These are phyloP conservation scores for Clarireedia homoeocarpa DNA, from an alignment of 2,329 filamentous ascomycete species.

Conservation along the genomic window DNA sequence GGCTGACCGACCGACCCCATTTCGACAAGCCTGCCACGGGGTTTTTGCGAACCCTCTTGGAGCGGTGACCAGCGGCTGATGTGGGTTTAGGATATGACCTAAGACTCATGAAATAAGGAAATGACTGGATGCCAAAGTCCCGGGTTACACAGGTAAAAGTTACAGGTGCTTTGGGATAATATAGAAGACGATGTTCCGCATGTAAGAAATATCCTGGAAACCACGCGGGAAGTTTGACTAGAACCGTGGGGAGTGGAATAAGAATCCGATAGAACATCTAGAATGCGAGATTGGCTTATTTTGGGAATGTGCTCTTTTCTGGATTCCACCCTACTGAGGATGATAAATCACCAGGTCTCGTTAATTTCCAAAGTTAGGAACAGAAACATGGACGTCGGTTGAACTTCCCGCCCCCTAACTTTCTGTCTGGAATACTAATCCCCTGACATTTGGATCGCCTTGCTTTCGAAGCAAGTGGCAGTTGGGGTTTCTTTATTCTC, in stretches of 20 bases:
- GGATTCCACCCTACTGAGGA: too few relatives aligned
- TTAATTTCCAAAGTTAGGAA: too few relatives aligned
- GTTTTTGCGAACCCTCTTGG: not conserved
- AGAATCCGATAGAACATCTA: not conserved
- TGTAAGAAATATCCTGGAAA: slow-evolving; percentile 5
- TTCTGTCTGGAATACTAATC: not conserved
- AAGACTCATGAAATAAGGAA: not conserved
- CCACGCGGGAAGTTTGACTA: slow-evolving; percentile 4
- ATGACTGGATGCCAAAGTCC: not conserved
- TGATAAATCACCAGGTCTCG: too few relatives aligned
- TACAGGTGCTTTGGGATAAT: not conserved
- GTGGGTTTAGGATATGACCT: slow-evolving; percentile 7
- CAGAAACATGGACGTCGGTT: not conserved
- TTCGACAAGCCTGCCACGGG: not conserved
- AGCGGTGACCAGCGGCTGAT: not conserved
- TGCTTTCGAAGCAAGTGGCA: slow-evolving; percentile 9
- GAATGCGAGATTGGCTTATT: too few relatives aligned
- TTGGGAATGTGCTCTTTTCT: too few relatives aligned
- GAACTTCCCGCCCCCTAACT: not conserved
- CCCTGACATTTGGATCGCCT: not conserved
- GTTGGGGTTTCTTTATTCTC: slow-evolving; percentile 11
- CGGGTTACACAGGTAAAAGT: not conserved
- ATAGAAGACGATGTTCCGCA: slow-evolving; percentile 3
- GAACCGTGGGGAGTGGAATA: slow-evolving; percentile 1
- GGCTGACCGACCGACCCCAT: not conserved